Conservation (phyloP, 805 yeast genomes). For the Starmerella davenportii region DNA sequence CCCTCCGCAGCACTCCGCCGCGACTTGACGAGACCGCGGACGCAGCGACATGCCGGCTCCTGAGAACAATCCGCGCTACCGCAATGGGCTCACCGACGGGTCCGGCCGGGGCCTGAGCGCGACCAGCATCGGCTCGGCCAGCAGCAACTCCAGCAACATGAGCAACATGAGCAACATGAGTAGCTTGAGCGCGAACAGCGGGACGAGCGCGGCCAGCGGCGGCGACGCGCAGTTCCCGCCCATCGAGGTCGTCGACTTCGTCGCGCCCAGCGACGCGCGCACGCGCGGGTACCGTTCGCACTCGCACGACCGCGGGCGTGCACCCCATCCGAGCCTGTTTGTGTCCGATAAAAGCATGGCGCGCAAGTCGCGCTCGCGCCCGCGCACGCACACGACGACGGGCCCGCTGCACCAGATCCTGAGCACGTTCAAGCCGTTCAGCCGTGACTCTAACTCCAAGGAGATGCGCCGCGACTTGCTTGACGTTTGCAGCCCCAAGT, state of each 20-base stretch:
- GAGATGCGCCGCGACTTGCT: background rate
- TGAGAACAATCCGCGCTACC: background rate
- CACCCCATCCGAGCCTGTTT: background rate
- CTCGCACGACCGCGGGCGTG: conserved; percentile 1
- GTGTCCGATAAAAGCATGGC: background rate
- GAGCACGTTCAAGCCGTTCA: conserved; percentile 4
- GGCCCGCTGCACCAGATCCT: conserved; percentile 5
- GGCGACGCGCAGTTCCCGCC: background rate
- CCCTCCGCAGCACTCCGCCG: no score
- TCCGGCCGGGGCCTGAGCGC: conserved; percentile 5
- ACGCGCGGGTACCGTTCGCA: background rate
- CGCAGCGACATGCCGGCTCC: background rate
- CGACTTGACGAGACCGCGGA: no score
- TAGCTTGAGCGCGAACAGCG: conserved; percentile 6
- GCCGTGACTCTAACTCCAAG: background rate
- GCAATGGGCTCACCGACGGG: conserved; percentile 1
- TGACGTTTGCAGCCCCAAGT: background rate
- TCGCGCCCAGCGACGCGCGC: background rate
- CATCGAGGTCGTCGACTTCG: background rate
- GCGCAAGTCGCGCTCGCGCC: conserved; percentile 4
- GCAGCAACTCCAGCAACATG: conserved; percentile 1
- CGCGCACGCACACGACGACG: background rate
- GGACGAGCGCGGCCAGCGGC: background rate
- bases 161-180: conserved; percentile 2
- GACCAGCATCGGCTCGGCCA: conserved; percentile 1